A percentile compares a stretch with the other conserved stretches of the same genome.
phyloP scores from a whole-genome alignment of 2,329 filamentous ascomycete species.

The Pseudocercospora musae region DNA sequence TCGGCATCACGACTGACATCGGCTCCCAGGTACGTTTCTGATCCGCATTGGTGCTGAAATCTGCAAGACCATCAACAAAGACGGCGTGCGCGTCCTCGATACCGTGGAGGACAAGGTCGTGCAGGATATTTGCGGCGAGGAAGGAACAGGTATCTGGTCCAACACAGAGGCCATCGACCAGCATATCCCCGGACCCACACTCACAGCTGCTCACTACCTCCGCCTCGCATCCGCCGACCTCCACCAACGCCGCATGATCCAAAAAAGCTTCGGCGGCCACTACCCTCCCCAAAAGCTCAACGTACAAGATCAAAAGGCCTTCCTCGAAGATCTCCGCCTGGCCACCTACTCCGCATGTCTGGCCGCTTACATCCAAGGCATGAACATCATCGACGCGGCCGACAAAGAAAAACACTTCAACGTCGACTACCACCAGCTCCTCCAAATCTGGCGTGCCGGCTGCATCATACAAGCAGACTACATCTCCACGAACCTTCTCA shows the following conservation, averaged over 20 bases:
- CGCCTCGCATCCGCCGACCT: constrained; percentile 63
- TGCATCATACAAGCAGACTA: constrained; percentile 69
- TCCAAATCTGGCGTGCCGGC: constrained; percentile 65
- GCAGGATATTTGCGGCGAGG: constrained; percentile 63
- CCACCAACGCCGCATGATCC: constrained; percentile 51
- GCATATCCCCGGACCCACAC: constrained; percentile 63
- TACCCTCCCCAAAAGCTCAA: constrained; percentile 38
- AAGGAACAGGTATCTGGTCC: constrained; percentile 66
- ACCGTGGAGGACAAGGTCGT: constrained; percentile 68
- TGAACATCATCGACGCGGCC: constrained; percentile 61
- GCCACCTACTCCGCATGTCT: constrained; percentile 63
- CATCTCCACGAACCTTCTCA: constrained; percentile 57
- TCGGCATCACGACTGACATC: background rate
- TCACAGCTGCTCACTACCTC: constrained; percentile 61
- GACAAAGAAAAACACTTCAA: constrained; percentile 59
- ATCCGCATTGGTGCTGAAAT: constrained; percentile 62
- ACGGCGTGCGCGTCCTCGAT: constrained; percentile 52
- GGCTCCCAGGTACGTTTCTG: constrained; percentile 53
- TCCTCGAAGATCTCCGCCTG: constrained; percentile 57
- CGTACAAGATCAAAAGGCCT: constrained; percentile 36
- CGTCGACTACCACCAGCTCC: constrained; percentile 50
- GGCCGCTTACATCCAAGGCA: constrained; percentile 61
- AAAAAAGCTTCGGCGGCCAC: constrained; percentile 46
- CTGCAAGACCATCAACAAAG: constrained; percentile 50
- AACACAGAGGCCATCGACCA: constrained; percentile 59